Conservation (phyloP, 164 flowering plant species). For the Vitis rupestris region DNA sequence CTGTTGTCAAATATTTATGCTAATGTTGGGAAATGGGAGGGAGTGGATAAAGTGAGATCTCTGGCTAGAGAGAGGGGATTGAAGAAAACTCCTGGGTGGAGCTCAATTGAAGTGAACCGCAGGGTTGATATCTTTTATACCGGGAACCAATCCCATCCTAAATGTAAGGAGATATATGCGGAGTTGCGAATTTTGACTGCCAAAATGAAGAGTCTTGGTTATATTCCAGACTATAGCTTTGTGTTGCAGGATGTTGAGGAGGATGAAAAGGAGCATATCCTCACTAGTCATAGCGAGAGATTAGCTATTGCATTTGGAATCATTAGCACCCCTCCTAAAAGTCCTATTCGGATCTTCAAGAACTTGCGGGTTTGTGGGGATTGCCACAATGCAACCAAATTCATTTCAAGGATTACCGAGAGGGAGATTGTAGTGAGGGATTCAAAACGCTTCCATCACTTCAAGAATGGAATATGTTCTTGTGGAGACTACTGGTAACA, state of each 20-base stretch:
- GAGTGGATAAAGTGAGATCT: conserved; percentile 35
- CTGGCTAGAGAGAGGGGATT: conserved; percentile 30
- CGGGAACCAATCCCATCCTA: conserved; percentile 46
- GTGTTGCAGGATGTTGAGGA: conserved; percentile 61
- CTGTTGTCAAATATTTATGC: too few species aligned
- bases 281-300: conserved; percentile 5
- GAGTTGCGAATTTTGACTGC: conserved; percentile 33
- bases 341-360: too few species aligned
- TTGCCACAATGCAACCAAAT: too few species aligned
- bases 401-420: too few species aligned
- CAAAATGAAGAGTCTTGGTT: conserved; percentile 48
- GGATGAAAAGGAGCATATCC: conserved; percentile 51
- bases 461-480: conserved; percentile 49
- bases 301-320: too few species aligned
- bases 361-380: too few species aligned
- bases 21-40: too few species aligned
- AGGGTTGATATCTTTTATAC: conserved; percentile 42
- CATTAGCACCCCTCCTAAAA: too few species aligned
- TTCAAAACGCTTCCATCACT: conserved; percentile 1
- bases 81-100: conserved; percentile 38
- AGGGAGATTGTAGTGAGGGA: too few species aligned
- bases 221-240: conserved; percentile 46
- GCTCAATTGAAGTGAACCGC: conserved; percentile 42
- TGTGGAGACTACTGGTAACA: conserved; percentile 54
- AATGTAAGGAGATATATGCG: conserved; percentile 29